A percentile compares a stretch with the other conserved stretches of the same genome.
Evolutionary conservation across 345 rosid genomes (phyloP).

Genomic region (Psidium guajava): DNA sequence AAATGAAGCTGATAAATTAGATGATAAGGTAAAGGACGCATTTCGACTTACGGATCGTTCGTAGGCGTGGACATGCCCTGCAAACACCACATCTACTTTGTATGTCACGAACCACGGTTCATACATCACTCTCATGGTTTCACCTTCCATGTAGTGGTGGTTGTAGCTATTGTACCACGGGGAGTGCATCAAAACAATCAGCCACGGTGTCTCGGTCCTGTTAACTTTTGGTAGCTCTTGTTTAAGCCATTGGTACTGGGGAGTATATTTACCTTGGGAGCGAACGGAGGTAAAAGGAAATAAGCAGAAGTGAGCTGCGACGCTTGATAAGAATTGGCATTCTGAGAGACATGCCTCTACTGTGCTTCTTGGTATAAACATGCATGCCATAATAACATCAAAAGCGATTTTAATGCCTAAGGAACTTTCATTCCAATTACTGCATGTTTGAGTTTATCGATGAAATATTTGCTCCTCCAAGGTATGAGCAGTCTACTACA

Average conservation of each 20-base stretch:
- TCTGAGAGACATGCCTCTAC: not conserved
- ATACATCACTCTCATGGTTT: constrained; percentile 89
- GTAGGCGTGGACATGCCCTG: constrained; percentile 93
- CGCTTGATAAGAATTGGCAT: not conserved
- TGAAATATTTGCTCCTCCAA: not conserved
- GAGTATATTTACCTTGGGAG: constrained; percentile 60
- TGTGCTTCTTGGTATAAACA: not conserved
- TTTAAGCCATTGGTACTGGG: constrained; percentile 70
- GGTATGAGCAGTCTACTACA: not conserved
- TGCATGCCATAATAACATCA: not conserved
- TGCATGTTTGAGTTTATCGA: not conserved
- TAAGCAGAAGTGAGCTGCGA: not conserved
- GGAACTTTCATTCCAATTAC: not conserved
- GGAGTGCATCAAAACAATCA: constrained; percentile 67
- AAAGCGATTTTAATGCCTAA: not conserved
- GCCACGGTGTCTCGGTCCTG: constrained; percentile 83
- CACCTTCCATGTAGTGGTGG: constrained; percentile 95
- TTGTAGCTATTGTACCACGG: constrained; percentile 95
- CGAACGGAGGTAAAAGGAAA: not conserved
- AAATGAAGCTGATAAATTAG: not conserved
- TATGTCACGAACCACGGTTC: constrained; percentile 64
- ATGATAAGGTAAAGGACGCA: not conserved
- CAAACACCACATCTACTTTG: constrained; percentile 81
- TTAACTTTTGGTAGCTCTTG: constrained; percentile 70
- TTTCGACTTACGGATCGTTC: constrained; percentile 77